A percentile compares a stretch with the other conserved stretches of the same genome.
Conservation (phyloP, 805 yeast genomes). For the Blastobotrys terrestris region DNA sequence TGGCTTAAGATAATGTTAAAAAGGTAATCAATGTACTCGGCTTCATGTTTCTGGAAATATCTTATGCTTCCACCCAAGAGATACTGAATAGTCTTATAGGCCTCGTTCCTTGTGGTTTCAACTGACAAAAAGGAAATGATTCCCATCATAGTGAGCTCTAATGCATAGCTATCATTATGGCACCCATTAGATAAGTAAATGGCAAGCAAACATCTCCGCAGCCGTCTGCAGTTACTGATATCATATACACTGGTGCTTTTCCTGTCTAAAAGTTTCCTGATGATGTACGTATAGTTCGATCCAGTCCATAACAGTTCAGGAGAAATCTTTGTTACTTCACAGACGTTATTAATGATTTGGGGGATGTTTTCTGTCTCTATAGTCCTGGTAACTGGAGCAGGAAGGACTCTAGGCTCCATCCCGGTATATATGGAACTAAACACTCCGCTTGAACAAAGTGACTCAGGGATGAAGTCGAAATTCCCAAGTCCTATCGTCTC, state of each 20-base stretch:
- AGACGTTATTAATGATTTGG: background rate
- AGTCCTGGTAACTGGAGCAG: background rate
- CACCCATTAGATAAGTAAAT: background rate
- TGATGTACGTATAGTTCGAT: background rate
- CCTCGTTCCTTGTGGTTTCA: background rate
- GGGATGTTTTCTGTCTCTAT: background rate
- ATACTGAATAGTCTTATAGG: background rate
- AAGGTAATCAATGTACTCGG: background rate
- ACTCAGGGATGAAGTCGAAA: background rate
- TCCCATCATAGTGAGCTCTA: conserved; percentile 5
- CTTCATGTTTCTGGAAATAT: background rate
- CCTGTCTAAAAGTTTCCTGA: background rate
- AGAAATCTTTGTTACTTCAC: background rate
- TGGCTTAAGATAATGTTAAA: background rate
- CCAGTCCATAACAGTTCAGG: background rate
- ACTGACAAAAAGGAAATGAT: background rate
- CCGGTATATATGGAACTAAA: background rate
- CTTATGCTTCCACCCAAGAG: background rate
- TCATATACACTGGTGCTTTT: background rate
- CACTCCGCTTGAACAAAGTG: background rate
- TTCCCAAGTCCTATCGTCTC: background rate
- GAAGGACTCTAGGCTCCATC: background rate
- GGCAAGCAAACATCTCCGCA: conserved; percentile 3
- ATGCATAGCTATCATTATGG: conserved; percentile 4
- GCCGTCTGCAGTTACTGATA: background rate